phyloP scores from a whole-genome alignment of 2,329 filamentous ascomycete species.

The Incumbomyces lentus region DNA sequence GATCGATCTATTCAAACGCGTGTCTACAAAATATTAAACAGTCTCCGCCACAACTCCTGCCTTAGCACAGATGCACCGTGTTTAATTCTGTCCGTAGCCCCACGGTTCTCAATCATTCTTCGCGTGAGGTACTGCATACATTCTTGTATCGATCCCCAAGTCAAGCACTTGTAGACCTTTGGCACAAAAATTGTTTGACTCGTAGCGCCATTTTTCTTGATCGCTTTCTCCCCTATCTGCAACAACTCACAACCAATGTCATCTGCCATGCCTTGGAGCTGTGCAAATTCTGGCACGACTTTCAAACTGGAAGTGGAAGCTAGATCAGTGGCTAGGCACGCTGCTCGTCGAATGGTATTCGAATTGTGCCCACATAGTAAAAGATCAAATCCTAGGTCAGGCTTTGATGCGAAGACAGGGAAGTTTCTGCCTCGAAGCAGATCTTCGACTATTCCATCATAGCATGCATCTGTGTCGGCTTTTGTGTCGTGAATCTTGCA shows the following conservation, averaged over 20 bases:
- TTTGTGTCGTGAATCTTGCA: slow-evolving; percentile 38
- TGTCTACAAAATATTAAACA: not conserved
- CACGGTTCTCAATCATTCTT: slow-evolving; percentile 63
- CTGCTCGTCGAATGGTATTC: slow-evolving; percentile 42
- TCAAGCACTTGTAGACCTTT: slow-evolving; percentile 48
- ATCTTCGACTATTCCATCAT: slow-evolving; percentile 46
- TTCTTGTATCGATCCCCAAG: slow-evolving; percentile 50
- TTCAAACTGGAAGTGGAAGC: slow-evolving; percentile 35
- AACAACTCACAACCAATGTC: slow-evolving; percentile 60
- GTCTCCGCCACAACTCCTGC: slow-evolving; percentile 38
- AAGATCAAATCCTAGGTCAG: slow-evolving; percentile 38
- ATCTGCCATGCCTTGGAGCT: slow-evolving; percentile 92
- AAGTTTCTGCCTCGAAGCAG: slow-evolving; percentile 38
- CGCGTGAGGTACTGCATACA: slow-evolving; percentile 53
- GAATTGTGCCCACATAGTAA: slow-evolving; percentile 53
- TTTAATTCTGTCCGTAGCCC: slow-evolving; percentile 54
- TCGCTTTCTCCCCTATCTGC: slow-evolving; percentile 22
- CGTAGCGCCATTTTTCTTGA: slow-evolving; percentile 13
- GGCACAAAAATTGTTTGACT: slow-evolving; percentile 24
- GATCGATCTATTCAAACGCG: no score
- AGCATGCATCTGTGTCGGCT: slow-evolving; percentile 40
- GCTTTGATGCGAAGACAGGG: slow-evolving; percentile 26
- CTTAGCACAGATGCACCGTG: slow-evolving; percentile 54
- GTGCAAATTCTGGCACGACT: slow-evolving; percentile 53
- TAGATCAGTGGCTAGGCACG: slow-evolving; percentile 35